A percentile compares a stretch with the other conserved stretches of the same genome.
phyloP scores from a whole-genome alignment of 2,329 filamentous ascomycete species.

The Sporothrix brasiliensis region DNA sequence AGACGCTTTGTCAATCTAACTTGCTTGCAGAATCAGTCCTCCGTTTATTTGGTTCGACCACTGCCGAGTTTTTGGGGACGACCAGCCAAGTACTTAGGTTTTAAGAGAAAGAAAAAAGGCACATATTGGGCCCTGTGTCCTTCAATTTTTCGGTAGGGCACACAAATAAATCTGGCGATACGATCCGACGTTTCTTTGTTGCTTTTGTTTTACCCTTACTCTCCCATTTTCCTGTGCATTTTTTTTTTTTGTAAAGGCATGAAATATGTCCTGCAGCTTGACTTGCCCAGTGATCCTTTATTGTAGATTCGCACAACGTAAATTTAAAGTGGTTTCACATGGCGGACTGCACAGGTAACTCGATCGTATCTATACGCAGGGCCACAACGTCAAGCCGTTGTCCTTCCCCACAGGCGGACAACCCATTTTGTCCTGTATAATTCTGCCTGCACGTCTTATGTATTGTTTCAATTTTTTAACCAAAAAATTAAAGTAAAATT shows the following conservation, averaged over 20 bases:
- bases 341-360: constrained; percentile 27
- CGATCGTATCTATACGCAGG: constrained; percentile 24
- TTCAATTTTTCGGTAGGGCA: neutral
- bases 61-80: neutral
- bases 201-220: neutral
- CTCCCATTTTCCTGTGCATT: neutral
- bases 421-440: neutral
- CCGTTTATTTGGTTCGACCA: constrained; percentile 20
- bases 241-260: constrained; percentile 1
- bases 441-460: neutral
- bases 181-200: neutral
- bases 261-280: neutral
- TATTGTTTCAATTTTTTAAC: neutral
- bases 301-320: constrained; percentile 2
- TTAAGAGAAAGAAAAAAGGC: neutral
- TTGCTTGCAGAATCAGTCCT: constrained; percentile 25
- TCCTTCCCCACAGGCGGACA: constrained; percentile 19
- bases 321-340: constrained; percentile 19
- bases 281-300: neutral
- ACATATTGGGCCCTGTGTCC: neutral
- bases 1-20: constrained; percentile 11
- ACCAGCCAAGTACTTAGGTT: neutral
- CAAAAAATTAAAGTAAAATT: neutral
- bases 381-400: constrained; percentile 23
- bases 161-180: constrained; percentile 15